Percentiles rank a stretch among this genome's conserved stretches.
Evolutionary conservation across 2,329 filamentous ascomycete genomes (phyloP).

Genomic region (Botrytis porri): DNA sequence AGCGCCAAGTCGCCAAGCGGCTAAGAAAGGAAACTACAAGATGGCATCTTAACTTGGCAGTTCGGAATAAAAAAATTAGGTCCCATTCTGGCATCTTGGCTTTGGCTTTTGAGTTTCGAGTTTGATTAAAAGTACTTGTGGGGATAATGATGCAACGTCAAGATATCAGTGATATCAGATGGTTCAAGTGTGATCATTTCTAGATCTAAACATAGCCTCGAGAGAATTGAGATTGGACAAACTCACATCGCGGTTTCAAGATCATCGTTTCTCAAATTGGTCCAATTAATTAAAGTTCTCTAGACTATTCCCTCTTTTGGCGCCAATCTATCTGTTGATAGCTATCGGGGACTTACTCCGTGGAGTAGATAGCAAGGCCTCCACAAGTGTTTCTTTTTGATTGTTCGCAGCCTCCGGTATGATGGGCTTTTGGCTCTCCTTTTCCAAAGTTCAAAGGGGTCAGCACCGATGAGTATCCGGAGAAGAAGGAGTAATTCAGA

Average conservation of each 20-base stretch:
- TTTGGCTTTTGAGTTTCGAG: not conserved
- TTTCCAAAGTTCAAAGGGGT: not conserved
- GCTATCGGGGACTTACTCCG: not conserved
- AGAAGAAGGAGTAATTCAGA: not conserved
- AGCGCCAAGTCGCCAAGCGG: slow-evolving; percentile 4
- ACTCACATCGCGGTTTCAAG: not conserved
- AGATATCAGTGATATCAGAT: not conserved
- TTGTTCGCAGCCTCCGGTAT: not conserved
- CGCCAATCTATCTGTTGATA: not conserved
- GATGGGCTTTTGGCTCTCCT: not conserved
- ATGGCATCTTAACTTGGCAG: not conserved
- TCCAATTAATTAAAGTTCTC: not conserved
- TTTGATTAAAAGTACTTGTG: not conserved
- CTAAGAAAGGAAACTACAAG: not conserved
- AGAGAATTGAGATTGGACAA: not conserved
- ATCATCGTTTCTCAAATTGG: not conserved
- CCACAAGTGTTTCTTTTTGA: not conserved
- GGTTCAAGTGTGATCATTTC: no score
- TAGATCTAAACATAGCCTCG: not conserved
- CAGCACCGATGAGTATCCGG: not conserved
- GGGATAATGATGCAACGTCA: not conserved
- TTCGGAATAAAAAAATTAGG: not conserved
- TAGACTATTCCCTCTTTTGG: not conserved
- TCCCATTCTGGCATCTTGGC: not conserved
- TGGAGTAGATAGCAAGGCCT: not conserved